These are phyloP conservation scores for Fusarium siculi DNA, from an alignment of 2,329 filamentous ascomycete species.

Conservation along the genomic window DNA sequence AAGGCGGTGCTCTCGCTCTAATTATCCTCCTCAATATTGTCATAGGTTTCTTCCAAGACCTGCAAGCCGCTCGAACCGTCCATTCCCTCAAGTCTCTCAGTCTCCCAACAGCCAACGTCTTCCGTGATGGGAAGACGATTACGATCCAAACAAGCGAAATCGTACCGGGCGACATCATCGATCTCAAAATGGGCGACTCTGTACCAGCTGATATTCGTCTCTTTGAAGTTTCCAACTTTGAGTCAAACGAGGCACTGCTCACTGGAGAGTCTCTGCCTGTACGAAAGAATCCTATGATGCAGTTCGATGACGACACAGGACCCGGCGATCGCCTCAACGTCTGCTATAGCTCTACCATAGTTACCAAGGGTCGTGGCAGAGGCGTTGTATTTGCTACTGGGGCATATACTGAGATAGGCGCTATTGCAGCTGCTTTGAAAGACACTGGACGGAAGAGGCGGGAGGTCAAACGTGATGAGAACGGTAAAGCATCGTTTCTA, in stretches of 20 bases:
- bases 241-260: conserved; percentile 30
- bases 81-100: conserved; percentile 56
- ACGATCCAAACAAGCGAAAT: conserved; percentile 27
- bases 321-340: conserved; percentile 70
- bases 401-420: conserved; percentile 70
- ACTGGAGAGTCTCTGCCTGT: conserved; percentile 62
- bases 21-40: conserved; percentile 69
- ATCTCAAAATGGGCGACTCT: conserved; percentile 66
- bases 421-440: conserved; percentile 63
- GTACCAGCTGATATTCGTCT: conserved; percentile 68
- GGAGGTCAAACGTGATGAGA: conserved; percentile 55
- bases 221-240: conserved; percentile 27
- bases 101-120: conserved; percentile 33
- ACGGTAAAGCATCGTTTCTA: conserved; percentile 49
- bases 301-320: conserved; percentile 54
- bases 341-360: conserved; percentile 70
- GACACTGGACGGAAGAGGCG: conserved; percentile 48
- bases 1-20: conserved; percentile 66
- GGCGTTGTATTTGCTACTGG: conserved; percentile 72
- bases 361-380: conserved; percentile 68
- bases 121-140: conserved; percentile 28
- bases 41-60: conserved; percentile 60
- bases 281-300: conserved; percentile 59
- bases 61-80: conserved; percentile 59
- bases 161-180: conserved; percentile 64